Conservation (phyloP, 148 eudicot species). For the Camellia granthamiana region DNA sequence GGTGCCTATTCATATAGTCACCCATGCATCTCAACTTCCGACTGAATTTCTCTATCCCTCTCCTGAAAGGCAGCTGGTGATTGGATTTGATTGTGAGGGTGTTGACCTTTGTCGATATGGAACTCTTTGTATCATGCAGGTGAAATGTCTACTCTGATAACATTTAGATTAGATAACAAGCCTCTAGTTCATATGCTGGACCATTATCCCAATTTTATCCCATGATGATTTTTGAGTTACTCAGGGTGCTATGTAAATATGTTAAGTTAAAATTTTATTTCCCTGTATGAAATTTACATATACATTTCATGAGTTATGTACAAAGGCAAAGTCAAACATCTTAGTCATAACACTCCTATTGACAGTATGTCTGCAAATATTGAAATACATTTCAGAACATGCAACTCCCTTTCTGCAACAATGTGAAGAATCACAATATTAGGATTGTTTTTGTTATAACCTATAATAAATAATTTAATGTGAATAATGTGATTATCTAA, state of each 20-base stretch:
- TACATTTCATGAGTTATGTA: background rate
- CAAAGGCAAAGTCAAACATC: background rate
- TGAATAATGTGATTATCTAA: background rate
- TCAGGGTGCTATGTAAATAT: background rate
- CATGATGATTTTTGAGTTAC: background rate
- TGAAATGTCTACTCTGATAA: slow-evolving; percentile 14
- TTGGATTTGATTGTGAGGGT: slow-evolving; percentile 97
- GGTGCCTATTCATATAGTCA: slow-evolving; percentile 79
- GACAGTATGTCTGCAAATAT: background rate
- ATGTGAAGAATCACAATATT: background rate
- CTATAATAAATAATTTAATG: background rate
- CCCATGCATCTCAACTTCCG: slow-evolving; percentile 81
- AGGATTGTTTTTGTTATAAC: background rate
- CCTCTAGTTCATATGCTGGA: background rate
- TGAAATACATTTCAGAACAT: background rate
- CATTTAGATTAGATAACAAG: background rate
- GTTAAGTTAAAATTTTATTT: background rate
- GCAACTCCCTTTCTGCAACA: background rate
- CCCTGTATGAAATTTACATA: background rate
- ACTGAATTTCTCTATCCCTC: slow-evolving; percentile 74
- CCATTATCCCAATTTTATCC: background rate
- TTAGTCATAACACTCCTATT: background rate
- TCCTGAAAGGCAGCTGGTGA: slow-evolving; percentile 51
- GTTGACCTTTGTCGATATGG: slow-evolving; percentile 91
- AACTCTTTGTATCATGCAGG: slow-evolving; percentile 95